These are phyloP conservation scores for Talaromyces sp. DNA, from an alignment of 2,329 filamentous ascomycete species.

Conservation along the genomic window DNA sequence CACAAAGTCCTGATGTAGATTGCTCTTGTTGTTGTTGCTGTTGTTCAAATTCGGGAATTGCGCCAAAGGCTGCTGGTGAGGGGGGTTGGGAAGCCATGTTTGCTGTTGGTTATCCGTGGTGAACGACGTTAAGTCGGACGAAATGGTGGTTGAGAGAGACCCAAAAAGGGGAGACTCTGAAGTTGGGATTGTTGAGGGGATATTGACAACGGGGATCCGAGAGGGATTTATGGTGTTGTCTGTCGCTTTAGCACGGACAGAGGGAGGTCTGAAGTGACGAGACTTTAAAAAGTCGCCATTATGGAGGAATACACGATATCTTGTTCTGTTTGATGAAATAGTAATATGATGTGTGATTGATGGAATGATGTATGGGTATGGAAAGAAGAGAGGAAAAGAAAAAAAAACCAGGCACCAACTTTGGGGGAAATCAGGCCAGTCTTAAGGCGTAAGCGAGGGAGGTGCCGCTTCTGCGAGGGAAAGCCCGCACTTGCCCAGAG, in stretches of 20 bases:
- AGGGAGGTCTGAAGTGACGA: conserved; percentile 21
- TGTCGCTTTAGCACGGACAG: conserved; percentile 39
- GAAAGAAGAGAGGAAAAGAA: conserved; percentile 20
- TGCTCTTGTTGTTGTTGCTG: conserved; percentile 23
- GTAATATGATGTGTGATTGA: neutral
- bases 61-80: conserved; percentile 43
- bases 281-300: conserved; percentile 42
- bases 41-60: conserved; percentile 32
- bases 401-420: conserved; percentile 35
- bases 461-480: neutral
- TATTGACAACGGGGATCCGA: conserved; percentile 28
- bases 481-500: conserved; percentile 8
- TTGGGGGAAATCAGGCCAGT: conserved; percentile 37
- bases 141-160: conserved; percentile 36
- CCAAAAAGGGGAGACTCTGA: conserved; percentile 45
- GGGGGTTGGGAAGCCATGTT: conserved; percentile 48
- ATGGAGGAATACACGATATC: conserved; percentile 12
- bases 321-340: neutral
- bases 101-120: conserved; percentile 48
- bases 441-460: conserved; percentile 27
- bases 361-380: conserved; percentile 19
- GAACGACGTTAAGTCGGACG: conserved; percentile 47
- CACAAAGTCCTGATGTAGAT: conserved; percentile 43
- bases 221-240: conserved; percentile 40
- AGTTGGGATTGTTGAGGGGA: conserved; percentile 28